phyloP scores from a whole-genome alignment of 2,329 filamentous ascomycete species.

The Fusarium xylarioides region DNA sequence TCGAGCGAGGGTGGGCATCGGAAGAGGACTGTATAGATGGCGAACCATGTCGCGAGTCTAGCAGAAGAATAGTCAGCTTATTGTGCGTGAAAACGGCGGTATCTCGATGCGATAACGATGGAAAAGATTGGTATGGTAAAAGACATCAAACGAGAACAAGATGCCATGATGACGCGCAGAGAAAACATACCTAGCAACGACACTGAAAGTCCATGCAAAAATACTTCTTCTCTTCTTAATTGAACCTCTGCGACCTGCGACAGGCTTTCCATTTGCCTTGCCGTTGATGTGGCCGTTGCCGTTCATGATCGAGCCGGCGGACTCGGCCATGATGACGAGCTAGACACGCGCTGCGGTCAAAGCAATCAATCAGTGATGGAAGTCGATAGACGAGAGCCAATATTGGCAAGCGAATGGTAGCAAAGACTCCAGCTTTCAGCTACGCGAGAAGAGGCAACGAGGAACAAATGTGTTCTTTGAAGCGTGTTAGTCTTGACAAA shows the following conservation, averaged over 20 bases:
- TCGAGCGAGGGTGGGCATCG: slow-evolving; percentile 79
- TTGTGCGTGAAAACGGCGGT: not conserved
- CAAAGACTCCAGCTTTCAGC: slow-evolving; percentile 6
- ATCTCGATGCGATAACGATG: not conserved
- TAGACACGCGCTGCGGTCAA: slow-evolving; percentile 28
- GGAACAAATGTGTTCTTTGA: slow-evolving; percentile 18
- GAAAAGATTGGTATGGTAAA: slow-evolving; percentile 6
- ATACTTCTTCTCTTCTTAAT: slow-evolving; percentile 42
- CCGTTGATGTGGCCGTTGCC: slow-evolving; percentile 53
- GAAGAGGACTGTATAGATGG: slow-evolving; percentile 81
- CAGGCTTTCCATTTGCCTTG: slow-evolving; percentile 43
- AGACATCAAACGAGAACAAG: not conserved
- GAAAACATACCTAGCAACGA: slow-evolving; percentile 62
- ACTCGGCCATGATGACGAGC: slow-evolving; percentile 48
- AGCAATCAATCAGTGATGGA: slow-evolving; percentile 13
- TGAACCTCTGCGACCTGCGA: slow-evolving; percentile 32
- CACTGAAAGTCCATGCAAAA: slow-evolving; percentile 55
- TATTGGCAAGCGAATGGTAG: slow-evolving; percentile 16
- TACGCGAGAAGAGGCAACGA: slow-evolving; percentile 4
- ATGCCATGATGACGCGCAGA: slow-evolving; percentile 4
- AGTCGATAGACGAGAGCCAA: slow-evolving; percentile 16
- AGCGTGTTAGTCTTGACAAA: slow-evolving; percentile 13
- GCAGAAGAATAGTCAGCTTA: not conserved
- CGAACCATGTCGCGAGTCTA: slow-evolving; percentile 87
- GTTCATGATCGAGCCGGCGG: slow-evolving; percentile 45